A percentile compares a stretch with the other conserved stretches of the same genome.
Conservation (phyloP, 208 protist species). For the Crithidia thermophila region DNA sequence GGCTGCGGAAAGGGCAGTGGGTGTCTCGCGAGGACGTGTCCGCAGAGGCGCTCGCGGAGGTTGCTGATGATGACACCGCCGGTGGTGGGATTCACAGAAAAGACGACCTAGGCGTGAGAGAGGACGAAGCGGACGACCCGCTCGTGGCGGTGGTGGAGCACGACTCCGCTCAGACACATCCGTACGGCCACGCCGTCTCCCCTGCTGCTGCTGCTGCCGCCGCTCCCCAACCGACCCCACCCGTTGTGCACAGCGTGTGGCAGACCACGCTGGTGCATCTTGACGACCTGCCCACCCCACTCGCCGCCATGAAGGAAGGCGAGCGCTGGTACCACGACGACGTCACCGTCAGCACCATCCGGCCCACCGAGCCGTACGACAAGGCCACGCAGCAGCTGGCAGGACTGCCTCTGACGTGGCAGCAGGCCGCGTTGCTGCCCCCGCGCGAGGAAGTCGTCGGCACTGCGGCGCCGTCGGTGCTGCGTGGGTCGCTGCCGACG, state of each 20-base stretch:
- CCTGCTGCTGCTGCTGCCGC: background rate
- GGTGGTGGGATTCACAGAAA: background rate
- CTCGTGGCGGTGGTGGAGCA: constrained; percentile 44
- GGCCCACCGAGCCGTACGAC: constrained; percentile 79
- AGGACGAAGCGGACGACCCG: constrained; percentile 14
- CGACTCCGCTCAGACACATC: constrained; percentile 3
- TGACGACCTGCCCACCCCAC: constrained; percentile 83
- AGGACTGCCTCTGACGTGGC: constrained; percentile 30
- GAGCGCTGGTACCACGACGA: constrained; percentile 92
- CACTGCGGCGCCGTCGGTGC: constrained; percentile 30
- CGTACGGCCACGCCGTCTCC: background rate
- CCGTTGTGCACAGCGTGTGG: constrained; percentile 78
- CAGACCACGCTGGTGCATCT: constrained; percentile 91
- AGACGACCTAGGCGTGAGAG: background rate
- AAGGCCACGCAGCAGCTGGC: constrained; percentile 35
- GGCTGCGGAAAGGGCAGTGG: constrained; percentile 45
- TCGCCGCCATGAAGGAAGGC: constrained; percentile 78
- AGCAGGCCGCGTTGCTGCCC: constrained; percentile 40
- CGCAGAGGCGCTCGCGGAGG: no score
- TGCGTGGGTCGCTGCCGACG: constrained; percentile 66
- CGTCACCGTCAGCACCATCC: constrained; percentile 73
- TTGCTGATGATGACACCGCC: background rate
- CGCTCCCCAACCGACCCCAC: no score
- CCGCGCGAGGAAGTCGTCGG: constrained; percentile 38
- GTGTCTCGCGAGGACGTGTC: constrained; percentile 29